Conservation (phyloP, 2,329 filamentous ascomycete species). For the Penicillium thymicola region DNA sequence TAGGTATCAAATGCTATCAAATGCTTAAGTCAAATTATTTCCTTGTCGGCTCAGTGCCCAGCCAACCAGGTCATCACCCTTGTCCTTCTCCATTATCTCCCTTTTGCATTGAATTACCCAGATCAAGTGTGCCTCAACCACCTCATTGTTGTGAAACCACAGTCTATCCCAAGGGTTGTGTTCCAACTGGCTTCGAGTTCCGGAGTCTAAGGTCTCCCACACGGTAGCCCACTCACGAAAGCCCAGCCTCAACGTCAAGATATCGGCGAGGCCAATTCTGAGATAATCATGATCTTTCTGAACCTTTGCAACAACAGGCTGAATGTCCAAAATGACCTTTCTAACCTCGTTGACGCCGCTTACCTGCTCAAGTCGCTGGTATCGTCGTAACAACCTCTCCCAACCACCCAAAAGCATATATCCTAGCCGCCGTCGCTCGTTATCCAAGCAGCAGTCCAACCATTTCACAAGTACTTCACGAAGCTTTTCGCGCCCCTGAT, state of each 20-base stretch:
- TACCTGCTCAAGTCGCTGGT: not conserved
- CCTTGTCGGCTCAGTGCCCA: conserved; percentile 4
- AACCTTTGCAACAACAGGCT: not conserved
- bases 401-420: not conserved
- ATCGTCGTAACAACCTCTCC: not conserved
- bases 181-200: not conserved
- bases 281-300: not conserved
- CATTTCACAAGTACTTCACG: not conserved
- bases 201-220: not conserved
- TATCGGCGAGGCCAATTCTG: not conserved
- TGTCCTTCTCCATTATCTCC: not conserved
- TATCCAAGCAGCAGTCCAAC: not conserved
- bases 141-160: not conserved
- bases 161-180: not conserved
- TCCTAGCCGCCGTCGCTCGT: not conserved
- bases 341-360: not conserved
- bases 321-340: not conserved
- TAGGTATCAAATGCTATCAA: not conserved
- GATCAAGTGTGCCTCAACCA: not conserved
- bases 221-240: not conserved
- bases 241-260: not conserved
- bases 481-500: not conserved
- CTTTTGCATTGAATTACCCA: not conserved
- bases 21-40: not conserved
- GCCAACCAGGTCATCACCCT: not conserved